phyloP scores from a whole-genome alignment of 2,329 filamentous ascomycete genomes.

The Metarhizium brunneum region DNA sequence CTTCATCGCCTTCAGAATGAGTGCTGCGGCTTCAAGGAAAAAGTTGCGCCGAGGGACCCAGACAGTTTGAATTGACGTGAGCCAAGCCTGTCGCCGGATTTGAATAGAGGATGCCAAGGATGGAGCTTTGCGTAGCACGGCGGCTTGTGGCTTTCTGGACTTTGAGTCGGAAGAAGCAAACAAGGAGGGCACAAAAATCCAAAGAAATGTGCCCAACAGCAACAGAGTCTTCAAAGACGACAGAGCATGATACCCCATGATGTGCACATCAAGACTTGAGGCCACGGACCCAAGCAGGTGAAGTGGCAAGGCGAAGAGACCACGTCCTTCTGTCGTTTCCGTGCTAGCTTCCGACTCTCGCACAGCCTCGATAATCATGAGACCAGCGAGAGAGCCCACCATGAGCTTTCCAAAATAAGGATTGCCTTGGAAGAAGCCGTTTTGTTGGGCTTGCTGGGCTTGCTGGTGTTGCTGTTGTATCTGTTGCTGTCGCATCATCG shows the following conservation, averaged over 20 bases:
- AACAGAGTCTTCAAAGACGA: slow-evolving; percentile 44
- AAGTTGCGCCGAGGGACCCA: slow-evolving; percentile 86
- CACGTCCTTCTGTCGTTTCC: slow-evolving; percentile 55
- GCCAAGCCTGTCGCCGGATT: slow-evolving; percentile 81
- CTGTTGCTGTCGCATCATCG: slow-evolving; percentile 44
- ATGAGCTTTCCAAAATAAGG: slow-evolving; percentile 70
- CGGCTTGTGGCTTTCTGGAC: slow-evolving; percentile 38
- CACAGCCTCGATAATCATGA: slow-evolving; percentile 85
- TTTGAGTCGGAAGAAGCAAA: slow-evolving; percentile 37
- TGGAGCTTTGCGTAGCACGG: slow-evolving; percentile 45
- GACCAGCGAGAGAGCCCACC: slow-evolving; percentile 81
- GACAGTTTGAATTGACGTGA: slow-evolving; percentile 84
- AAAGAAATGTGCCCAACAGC: slow-evolving; percentile 43
- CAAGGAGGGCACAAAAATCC: slow-evolving; percentile 45
- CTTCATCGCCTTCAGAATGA: slow-evolving; percentile 72
- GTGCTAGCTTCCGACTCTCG: slow-evolving; percentile 55
- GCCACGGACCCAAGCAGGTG: slow-evolving; percentile 43
- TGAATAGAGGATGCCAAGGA: slow-evolving; percentile 75
- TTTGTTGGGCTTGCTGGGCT: slow-evolving; percentile 38
- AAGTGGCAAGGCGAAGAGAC: slow-evolving; percentile 56
- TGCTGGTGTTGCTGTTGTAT: slow-evolving; percentile 41
- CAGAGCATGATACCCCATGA: slow-evolving; percentile 46
- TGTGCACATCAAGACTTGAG: slow-evolving; percentile 38
- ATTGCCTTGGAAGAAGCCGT: slow-evolving; percentile 43
- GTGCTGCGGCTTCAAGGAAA: slow-evolving; percentile 72